phyloP scores from a whole-genome alignment of 2,329 filamentous ascomycete genomes.

The Aspergillus sp. region DNA sequence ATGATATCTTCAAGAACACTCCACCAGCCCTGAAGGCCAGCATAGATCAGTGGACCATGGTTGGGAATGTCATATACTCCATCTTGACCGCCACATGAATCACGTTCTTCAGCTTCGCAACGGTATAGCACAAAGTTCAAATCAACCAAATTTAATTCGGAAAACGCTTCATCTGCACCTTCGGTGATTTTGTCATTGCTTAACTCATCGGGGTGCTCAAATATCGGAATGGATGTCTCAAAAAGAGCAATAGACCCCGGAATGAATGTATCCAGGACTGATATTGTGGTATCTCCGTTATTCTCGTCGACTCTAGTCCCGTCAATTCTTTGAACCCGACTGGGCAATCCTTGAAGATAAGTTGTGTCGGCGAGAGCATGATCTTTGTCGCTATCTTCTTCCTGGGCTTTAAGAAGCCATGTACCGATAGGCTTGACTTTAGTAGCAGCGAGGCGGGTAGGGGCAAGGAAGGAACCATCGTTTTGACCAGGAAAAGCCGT shows the following conservation, averaged over 20 bases:
- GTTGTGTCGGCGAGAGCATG: constrained; percentile 67
- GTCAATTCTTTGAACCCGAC: constrained; percentile 71
- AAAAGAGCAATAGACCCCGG: constrained; percentile 94
- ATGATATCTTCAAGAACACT: constrained; percentile 84
- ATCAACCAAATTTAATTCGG: constrained; percentile 71
- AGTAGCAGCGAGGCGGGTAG: constrained; percentile 79
- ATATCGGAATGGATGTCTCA: constrained; percentile 90
- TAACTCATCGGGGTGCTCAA: constrained; percentile 78
- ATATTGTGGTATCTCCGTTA: constrained; percentile 74
- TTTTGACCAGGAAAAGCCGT: constrained; percentile 92
- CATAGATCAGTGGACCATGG: constrained; percentile 83
- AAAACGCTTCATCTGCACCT: constrained; percentile 76
- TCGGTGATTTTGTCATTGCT: constrained; percentile 78
- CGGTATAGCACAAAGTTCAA: constrained; percentile 91
- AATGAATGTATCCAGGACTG: constrained; percentile 78
- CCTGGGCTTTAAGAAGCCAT: constrained; percentile 89
- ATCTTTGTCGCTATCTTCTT: constrained; percentile 67
- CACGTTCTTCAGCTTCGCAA: constrained; percentile 84
- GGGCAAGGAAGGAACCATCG: constrained; percentile 75
- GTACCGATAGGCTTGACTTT: constrained; percentile 82
- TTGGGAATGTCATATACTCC: constrained; percentile 88
- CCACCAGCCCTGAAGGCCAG: constrained; percentile 98
- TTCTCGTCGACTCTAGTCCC: constrained; percentile 72
- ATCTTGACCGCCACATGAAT: constrained; percentile 74
- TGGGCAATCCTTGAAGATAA: constrained; percentile 78